Conservation (phyloP, 768 basidiomycete genomes). For the Kwoniella mangroviensis region DNA sequence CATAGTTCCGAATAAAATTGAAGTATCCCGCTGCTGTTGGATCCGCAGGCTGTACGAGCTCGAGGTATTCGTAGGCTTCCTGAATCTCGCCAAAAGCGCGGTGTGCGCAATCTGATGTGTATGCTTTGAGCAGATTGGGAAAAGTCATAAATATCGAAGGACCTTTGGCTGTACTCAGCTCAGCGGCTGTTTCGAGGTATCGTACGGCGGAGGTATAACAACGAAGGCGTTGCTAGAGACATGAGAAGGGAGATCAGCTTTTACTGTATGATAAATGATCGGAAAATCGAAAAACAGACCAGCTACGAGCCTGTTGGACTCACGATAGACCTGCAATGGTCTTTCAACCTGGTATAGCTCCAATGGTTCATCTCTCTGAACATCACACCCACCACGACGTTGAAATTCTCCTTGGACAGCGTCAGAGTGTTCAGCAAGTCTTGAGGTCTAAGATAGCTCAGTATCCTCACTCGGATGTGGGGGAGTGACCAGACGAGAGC, state of each 20-base stretch:
- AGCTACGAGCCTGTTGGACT: neutral
- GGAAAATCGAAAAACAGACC: neutral
- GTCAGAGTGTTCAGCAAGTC: neutral
- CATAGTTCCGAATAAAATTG: neutral
- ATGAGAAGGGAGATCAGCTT: too few species aligned
- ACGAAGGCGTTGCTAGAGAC: neutral
- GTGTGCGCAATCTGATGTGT: neutral
- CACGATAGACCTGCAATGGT: neutral
- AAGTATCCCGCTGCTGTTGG: neutral
- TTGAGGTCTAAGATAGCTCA: neutral
- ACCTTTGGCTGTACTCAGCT: neutral
- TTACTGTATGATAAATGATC: neutral
- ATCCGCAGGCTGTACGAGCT: neutral
- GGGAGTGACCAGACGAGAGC: neutral
- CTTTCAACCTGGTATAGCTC: neutral
- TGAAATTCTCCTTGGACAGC: neutral
- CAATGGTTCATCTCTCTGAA: neutral
- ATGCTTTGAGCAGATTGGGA: neutral
- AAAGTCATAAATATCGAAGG: neutral
- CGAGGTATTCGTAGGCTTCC: neutral
- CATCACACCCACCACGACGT: neutral
- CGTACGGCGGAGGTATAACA: neutral
- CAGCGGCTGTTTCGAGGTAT: slow-evolving; percentile 1
- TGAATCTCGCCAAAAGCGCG: neutral
- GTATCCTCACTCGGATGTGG: neutral